Conservation (phyloP, 495 filamentous ascomycete species). For the Aspergillus leporis region DNA sequence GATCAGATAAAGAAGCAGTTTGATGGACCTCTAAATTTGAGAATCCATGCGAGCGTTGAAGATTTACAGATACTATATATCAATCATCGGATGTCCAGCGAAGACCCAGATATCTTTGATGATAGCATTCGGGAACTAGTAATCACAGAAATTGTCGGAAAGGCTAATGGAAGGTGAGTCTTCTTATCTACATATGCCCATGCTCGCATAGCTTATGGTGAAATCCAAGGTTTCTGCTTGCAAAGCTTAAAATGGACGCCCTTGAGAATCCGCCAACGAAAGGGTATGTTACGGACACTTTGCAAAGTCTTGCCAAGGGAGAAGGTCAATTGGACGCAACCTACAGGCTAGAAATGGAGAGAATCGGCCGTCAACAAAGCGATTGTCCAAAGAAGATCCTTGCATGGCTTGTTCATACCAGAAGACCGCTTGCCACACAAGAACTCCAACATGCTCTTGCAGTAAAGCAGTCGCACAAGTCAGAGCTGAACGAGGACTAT, state of each 20-base stretch:
- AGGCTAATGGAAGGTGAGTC: slow-evolving; percentile 44
- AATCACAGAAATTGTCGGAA: slow-evolving; percentile 24
- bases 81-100: slow-evolving; percentile 8
- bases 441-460: slow-evolving; percentile 54
- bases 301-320: slow-evolving; percentile 32
- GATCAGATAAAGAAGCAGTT: slow-evolving; percentile 18
- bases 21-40: slow-evolving; percentile 10
- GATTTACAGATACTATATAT: slow-evolving; percentile 37
- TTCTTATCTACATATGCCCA: slow-evolving; percentile 1
- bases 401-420: slow-evolving; percentile 32
- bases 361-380: slow-evolving; percentile 31
- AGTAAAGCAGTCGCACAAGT: slow-evolving; percentile 25
- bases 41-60: slow-evolving; percentile 28
- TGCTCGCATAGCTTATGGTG: neutral
- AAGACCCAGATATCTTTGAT: neutral
- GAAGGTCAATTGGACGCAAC: slow-evolving; percentile 21
- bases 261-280: slow-evolving; percentile 35
- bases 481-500: slow-evolving; percentile 34
- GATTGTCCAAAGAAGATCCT: slow-evolving; percentile 32
- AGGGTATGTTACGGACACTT: slow-evolving; percentile 28
- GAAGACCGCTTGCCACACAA: slow-evolving; percentile 37
- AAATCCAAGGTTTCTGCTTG: slow-evolving; percentile 53
- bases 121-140: slow-evolving; percentile 13
- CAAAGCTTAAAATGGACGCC: slow-evolving; percentile 49
- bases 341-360: slow-evolving; percentile 26